A percentile compares a stretch with the other conserved stretches of the same genome.
phyloP scores from a whole-genome alignment of 306 rosid species.

The Castanospermum australe region DNA sequence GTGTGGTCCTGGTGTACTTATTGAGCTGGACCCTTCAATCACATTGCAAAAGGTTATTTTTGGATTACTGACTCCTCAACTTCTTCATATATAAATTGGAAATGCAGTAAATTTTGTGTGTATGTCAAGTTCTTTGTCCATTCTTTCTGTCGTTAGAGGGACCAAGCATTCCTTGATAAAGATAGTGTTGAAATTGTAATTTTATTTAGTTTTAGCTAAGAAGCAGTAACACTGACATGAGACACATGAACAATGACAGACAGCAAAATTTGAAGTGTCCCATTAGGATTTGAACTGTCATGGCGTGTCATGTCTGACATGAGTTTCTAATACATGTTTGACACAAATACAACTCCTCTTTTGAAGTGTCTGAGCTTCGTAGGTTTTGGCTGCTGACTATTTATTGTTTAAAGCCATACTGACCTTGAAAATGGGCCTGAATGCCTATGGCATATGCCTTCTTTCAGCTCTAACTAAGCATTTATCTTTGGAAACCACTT shows the following conservation, averaged over 20 bases:
- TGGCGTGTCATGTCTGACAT: neutral
- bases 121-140: neutral
- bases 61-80: neutral
- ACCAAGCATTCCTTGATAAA: neutral
- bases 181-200: neutral
- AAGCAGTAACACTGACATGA: neutral
- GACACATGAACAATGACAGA: neutral
- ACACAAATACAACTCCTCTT: neutral
- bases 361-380: neutral
- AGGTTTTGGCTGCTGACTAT: neutral
- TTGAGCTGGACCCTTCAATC: constrained; percentile 65
- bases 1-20: constrained; percentile 71
- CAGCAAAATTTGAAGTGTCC: neutral
- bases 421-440: neutral
- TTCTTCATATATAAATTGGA: constrained; percentile 5
- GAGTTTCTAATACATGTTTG: neutral
- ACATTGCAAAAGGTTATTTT: constrained; percentile 59
- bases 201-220: neutral
- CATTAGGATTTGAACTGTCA: neutral
- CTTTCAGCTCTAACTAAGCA: neutral
- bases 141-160: neutral
- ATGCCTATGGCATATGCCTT: too few relatives aligned
- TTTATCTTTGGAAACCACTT: neutral
- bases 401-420: neutral
- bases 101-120: neutral